phyloP scores from a whole-genome alignment of 371 early-diverging fungal species.

The Nematocida displodere region DNA sequence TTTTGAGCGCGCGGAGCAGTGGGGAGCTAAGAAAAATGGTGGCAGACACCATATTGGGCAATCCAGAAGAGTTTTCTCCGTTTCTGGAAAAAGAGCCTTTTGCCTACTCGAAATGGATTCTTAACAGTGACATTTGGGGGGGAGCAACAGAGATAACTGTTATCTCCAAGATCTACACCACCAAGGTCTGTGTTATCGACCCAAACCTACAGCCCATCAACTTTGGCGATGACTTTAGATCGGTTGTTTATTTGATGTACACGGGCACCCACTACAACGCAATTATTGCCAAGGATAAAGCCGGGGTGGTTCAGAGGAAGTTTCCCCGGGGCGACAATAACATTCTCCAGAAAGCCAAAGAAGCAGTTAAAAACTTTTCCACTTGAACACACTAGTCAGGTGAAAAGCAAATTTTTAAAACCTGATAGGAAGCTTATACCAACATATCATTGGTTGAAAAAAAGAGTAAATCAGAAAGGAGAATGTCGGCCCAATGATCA shows the following conservation, averaged over 20 bases:
- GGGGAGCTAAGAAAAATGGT: constrained; percentile 35
- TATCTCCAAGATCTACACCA: constrained; percentile 38
- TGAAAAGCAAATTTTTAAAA: neutral
- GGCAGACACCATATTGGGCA: constrained; percentile 25
- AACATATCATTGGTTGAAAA: neutral
- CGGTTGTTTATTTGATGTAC: constrained; percentile 39
- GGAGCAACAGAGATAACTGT: constrained; percentile 46
- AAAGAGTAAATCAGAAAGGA: neutral
- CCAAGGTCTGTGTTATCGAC: constrained; percentile 42
- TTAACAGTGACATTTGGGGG: constrained; percentile 30
- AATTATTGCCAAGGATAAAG: constrained; percentile 17
- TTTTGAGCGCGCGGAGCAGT: constrained; percentile 30
- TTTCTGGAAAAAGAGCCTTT: constrained; percentile 40
- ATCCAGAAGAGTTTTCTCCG: constrained; percentile 9
- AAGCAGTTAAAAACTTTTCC: constrained; percentile 15
- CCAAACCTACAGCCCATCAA: neutral
- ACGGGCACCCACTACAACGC: constrained; percentile 49
- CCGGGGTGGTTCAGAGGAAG: constrained; percentile 1
- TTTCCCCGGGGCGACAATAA: constrained; percentile 27
- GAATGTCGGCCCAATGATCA: neutral
- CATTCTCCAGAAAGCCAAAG: neutral
- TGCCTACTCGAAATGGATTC: constrained; percentile 45
- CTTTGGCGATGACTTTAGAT: constrained; percentile 32
- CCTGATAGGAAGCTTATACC: constrained; percentile 2
- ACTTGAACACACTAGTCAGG: neutral